A percentile compares a stretch with the other conserved stretches of the same genome.
Evolutionary conservation across 768 basidiomycete species (phyloP).

Genomic region (Lactarius vividus): DNA sequence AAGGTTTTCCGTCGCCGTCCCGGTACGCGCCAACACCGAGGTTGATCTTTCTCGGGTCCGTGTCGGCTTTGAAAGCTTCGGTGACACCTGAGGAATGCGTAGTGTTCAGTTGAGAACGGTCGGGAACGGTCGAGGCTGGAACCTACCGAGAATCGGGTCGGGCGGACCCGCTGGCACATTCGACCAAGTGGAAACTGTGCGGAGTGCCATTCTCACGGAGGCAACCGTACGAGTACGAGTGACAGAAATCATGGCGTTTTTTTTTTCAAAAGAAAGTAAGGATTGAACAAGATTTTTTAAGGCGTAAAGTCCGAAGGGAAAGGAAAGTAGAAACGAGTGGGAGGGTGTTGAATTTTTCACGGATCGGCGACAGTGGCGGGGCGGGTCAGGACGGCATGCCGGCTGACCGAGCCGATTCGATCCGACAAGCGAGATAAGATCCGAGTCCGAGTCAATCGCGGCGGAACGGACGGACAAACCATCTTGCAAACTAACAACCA

Average conservation of each 20-base stretch:
- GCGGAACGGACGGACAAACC: not conserved
- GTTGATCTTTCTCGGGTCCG: conserved; percentile 90
- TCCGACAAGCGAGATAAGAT: conserved; percentile 20
- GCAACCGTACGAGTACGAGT: conserved; percentile 49
- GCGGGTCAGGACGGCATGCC: not conserved
- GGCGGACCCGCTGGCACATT: conserved; percentile 84
- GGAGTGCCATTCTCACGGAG: conserved; percentile 40
- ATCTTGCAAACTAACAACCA: conserved; percentile 6
- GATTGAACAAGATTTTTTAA: conserved; percentile 30
- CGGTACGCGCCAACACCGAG: conserved; percentile 97
- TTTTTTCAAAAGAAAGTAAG: conserved; percentile 26
- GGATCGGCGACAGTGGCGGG: not conserved
- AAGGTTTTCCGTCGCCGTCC: conserved; percentile 92
- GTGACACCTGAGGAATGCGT: conserved; percentile 60
- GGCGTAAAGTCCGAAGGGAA: conserved; percentile 26
- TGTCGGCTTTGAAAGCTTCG: conserved; percentile 97
- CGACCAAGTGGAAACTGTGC: conserved; percentile 71
- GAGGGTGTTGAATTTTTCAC: conserved; percentile 19
- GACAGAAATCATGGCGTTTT: conserved; percentile 41
- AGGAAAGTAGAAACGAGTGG: conserved; percentile 8
- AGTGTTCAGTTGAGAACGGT: not conserved
- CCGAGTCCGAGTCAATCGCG: not conserved
- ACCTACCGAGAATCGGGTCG: conserved; percentile 85
- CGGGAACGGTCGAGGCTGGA: conserved; percentile 14
- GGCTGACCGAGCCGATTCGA: conserved; percentile 9